phyloP scores from a whole-genome alignment of 164 flowering plant species.

The Platanus orientalis region DNA sequence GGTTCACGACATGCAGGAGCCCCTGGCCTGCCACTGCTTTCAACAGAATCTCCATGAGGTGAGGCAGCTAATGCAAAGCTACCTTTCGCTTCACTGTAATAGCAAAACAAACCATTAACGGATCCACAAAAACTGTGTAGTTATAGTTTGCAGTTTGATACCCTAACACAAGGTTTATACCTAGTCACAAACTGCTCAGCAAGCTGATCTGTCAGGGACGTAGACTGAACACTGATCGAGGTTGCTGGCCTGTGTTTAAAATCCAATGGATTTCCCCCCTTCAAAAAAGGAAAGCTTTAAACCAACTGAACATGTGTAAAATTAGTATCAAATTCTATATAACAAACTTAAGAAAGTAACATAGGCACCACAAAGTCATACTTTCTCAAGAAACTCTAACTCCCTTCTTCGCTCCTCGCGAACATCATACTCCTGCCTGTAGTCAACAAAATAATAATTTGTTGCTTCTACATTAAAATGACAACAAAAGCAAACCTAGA shows the following conservation, averaged over 20 bases:
- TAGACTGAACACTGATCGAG: constrained; percentile 86
- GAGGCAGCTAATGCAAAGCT: constrained; percentile 79
- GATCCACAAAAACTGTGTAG: background rate
- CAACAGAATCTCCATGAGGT: constrained; percentile 92
- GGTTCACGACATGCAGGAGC: constrained; percentile 57
- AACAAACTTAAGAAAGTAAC: background rate
- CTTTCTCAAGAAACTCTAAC: constrained; percentile 95
- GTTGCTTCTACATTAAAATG: too few species aligned
- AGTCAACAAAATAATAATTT: background rate
- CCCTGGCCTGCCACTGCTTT: constrained; percentile 80
- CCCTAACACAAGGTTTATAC: constrained; percentile 27
- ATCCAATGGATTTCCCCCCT: constrained; percentile 99
- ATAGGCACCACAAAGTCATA: constrained; percentile 28
- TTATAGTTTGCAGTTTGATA: background rate
- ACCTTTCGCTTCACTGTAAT: constrained; percentile 86
- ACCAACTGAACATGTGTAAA: background rate
- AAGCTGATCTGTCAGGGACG: constrained; percentile 77
- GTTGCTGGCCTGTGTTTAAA: constrained; percentile 64
- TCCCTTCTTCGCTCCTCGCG: constrained; percentile 88
- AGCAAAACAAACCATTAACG: constrained; percentile 11
- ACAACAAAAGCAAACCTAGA: too few species aligned
- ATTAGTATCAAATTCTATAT: background rate
- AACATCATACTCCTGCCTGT: constrained; percentile 89
- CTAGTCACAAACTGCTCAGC: constrained; percentile 64
- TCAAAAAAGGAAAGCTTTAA: constrained; percentile 18